Evolutionary conservation across 345 rosid genomes (phyloP).

Genomic region (Ricinus communis): DNA sequence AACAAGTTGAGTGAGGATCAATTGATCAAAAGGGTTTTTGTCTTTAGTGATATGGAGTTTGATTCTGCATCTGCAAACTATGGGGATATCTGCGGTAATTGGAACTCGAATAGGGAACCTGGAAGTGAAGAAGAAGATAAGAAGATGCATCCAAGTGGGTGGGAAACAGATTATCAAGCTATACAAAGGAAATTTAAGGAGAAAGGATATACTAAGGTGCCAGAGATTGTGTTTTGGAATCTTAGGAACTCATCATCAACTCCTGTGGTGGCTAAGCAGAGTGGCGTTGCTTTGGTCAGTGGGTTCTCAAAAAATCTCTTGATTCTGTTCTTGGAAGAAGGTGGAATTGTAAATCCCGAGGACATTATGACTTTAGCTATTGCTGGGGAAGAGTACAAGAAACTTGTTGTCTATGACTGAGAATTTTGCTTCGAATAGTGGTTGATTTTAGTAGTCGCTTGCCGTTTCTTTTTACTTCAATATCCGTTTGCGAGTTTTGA

Average conservation of each 20-base stretch:
- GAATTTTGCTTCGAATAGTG: too few relatives aligned
- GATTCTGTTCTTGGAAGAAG: slow-evolving; percentile 15
- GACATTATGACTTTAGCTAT: slow-evolving; percentile 9
- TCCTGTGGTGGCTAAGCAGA: slow-evolving; percentile 18
- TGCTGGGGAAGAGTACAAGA: slow-evolving; percentile 12
- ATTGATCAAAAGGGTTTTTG: slow-evolving; percentile 22
- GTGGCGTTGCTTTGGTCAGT: slow-evolving; percentile 19
- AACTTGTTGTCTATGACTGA: slow-evolving; percentile 15
- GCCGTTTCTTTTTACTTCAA: too few relatives aligned
- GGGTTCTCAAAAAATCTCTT: slow-evolving; percentile 23
- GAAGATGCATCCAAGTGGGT: not conserved
- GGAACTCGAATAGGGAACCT: too few relatives aligned
- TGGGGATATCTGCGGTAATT: not conserved
- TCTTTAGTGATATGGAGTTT: slow-evolving; percentile 24
- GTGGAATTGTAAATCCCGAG: slow-evolving; percentile 13
- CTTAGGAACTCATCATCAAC: slow-evolving; percentile 21
- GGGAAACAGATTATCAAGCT: slow-evolving; percentile 21
- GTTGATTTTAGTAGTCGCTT: too few relatives aligned
- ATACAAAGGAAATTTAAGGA: slow-evolving; percentile 20
- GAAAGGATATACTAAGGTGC: slow-evolving; percentile 18
- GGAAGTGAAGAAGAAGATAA: not conserved
- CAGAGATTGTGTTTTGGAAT: slow-evolving; percentile 29
- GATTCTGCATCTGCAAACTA: not conserved
- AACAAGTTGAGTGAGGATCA: slow-evolving; percentile 7
- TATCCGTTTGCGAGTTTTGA: too few relatives aligned